phyloP scores from a whole-genome alignment of 495 filamentous ascomycete species.

The Penicillium fimorum region DNA sequence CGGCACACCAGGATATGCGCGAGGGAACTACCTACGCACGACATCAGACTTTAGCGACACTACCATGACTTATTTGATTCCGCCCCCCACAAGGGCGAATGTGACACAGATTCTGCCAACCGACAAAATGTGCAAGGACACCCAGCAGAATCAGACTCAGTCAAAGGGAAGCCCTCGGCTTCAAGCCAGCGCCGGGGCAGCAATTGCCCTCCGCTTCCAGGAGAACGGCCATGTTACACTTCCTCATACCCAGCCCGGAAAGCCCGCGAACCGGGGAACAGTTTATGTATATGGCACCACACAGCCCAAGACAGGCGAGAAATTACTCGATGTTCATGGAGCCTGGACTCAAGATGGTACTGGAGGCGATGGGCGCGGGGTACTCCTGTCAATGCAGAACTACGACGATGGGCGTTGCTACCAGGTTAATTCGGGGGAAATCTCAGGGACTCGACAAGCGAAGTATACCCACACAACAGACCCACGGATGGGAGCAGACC shows the following conservation, averaged over 20 bases:
- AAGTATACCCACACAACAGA: slow-evolving; percentile 47
- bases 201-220: slow-evolving; percentile 69
- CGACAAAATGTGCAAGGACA: slow-evolving; percentile 54
- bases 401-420: slow-evolving; percentile 87
- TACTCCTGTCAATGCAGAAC: slow-evolving; percentile 66
- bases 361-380: slow-evolving; percentile 71
- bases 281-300: slow-evolving; percentile 83
- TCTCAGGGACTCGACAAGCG: slow-evolving; percentile 53
- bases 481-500: slow-evolving; percentile 46
- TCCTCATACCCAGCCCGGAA: slow-evolving; percentile 54
- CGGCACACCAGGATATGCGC: slow-evolving; percentile 64
- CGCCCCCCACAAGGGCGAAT: slow-evolving; percentile 41
- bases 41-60: slow-evolving; percentile 49
- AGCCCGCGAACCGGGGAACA: slow-evolving; percentile 68
- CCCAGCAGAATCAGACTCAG: slow-evolving; percentile 53
- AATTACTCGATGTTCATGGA: slow-evolving; percentile 64
- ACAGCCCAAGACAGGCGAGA: slow-evolving; percentile 58
- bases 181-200: slow-evolving; percentile 62
- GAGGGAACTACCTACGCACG: slow-evolving; percentile 57
- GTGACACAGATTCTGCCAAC: slow-evolving; percentile 27
- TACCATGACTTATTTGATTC: slow-evolving; percentile 52
- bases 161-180: slow-evolving; percentile 59
- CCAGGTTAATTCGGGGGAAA: slow-evolving; percentile 56
- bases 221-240: slow-evolving; percentile 89
- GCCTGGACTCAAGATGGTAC: slow-evolving; percentile 73